Evolutionary conservation across 2,329 filamentous ascomycete genomes (phyloP), one percentile per base, ranked within the genome.

Genomic region (Trichoderma citrinoviride): DNA sequence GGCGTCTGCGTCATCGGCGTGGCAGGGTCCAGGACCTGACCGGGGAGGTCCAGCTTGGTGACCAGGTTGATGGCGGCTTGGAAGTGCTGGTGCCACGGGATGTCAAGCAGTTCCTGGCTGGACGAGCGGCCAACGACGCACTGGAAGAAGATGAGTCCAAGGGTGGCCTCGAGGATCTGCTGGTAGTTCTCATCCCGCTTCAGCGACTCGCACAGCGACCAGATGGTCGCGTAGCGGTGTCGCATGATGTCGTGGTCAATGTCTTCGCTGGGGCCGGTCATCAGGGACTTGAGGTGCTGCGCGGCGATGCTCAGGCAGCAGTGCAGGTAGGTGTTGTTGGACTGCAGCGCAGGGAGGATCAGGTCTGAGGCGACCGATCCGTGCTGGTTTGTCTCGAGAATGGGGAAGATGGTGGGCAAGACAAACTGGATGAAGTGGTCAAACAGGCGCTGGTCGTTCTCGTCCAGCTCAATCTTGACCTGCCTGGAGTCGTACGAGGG

Each of bases 51-150:
- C 40, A 98, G 88, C 78, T 92, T 93, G 75, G 90, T 87, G 25
- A 97, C 91, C 61, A 98, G 84, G 71, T 88, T 93, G 70, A 90
- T 90, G 21, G 90, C 94, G 3, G 93, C 93, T 76, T 96, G 90
- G 80, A 98, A 97, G 81, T 99, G 95, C 76, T 96, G 91, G 80
- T 94, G 91, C 95, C 95, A 99, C 23, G 93, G 89, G 71, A 98
- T 96, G 75, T 98, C 93, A 17, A 92, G 90, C 25, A 97, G 86
- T 53, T 85, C 85, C 74, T 97, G 92, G 71, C 95, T 90, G 41
- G 90, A 27, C 17, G 60, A 88, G 71, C 91, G 87, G 61, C 94
- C 94, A 68, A 98, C 94, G 27, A 92, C 90, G 79, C 91, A 95
- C 75, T 97, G 92, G 81, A 97, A 96, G 80, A 97, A 95, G 75